Evolutionary conservation across 148 eudicot genomes (phyloP).

Genomic region (Pouteria glomerata): DNA sequence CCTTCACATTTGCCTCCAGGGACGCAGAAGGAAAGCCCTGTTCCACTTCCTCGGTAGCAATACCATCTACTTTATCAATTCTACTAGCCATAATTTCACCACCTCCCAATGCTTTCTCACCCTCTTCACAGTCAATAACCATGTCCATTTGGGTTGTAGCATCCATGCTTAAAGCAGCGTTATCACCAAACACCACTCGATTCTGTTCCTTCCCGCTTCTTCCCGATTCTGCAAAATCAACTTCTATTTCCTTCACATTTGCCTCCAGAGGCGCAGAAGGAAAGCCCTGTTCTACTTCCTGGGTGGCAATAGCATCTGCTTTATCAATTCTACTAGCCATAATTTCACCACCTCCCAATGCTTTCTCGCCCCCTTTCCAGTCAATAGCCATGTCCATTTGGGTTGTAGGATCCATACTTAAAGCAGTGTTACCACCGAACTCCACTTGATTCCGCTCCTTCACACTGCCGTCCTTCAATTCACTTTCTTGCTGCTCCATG

Average conservation of each 20-base stretch:
- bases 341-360: neutral
- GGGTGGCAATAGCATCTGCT: neutral
- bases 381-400: neutral
- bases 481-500: neutral
- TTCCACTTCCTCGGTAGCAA: neutral
- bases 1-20: neutral
- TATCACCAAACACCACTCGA: slow-evolving; percentile 3
- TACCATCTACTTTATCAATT: neutral
- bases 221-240: neutral
- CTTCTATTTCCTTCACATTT: neutral
- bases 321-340: neutral
- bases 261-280: neutral
- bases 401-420: neutral
- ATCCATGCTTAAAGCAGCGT: too few species aligned
- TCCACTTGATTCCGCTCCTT: neutral
- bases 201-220: neutral
- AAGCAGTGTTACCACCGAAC: neutral
- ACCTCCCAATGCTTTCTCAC: neutral
- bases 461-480: neutral
- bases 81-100: neutral
- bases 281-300: neutral
- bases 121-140: neutral
- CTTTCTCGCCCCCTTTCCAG: neutral
- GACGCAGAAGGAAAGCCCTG: neutral
- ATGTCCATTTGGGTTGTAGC: neutral